Base-by-base conservation (phyloP, 176 grass and related monocot species). In the Musa troglodytarum region DNA sequence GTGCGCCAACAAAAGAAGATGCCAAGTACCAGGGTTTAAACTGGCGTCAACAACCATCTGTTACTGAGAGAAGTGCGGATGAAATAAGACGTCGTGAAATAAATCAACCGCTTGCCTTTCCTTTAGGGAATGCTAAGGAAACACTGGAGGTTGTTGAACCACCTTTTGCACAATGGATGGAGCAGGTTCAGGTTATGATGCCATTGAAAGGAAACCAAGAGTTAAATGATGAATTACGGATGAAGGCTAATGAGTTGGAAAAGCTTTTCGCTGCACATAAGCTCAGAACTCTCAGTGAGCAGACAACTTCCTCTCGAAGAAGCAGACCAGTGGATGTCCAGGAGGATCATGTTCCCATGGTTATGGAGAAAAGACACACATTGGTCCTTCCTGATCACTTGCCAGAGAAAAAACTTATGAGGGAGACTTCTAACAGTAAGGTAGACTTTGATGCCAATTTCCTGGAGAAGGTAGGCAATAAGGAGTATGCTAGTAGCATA, bases 241-340 rank as follows among this genome's bases (percentile, higher is more conserved):
- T 86, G 81, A 99, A 95, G 52, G 96, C 96, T 65, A 89, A 92
- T 75, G 96, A 95, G 67, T 82, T 99, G 82, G 91, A 99, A 82
- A 99, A 95, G 76, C 79, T 95, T 75, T 99, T 92, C 84, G 91
- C 91, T 78, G 91, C 86, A 51, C 91, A 94, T 71, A 94, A 99
- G 80, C 79, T 89, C 58, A 83, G 85, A 67, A 73, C 67, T 76
- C 71, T 77, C 16, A 83, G 28, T 77, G 85, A 87, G 55, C 81
- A 80, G 58, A 79, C 75, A 67, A 76, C 85, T 73, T 92, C 88
- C 65, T 83, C 86, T 63, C 79, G 90, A 72, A 91, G 90, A 88
- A 83, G 81, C 72, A 93, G 82, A 73, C 71, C 79, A 64, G 79
- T 82, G 43, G 87, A 83, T 72, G 26, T 74, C 19, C 81, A 79